phyloP scores from a whole-genome alignment of 495 filamentous ascomycete genomes.

The Aeminium ludgeri region DNA sequence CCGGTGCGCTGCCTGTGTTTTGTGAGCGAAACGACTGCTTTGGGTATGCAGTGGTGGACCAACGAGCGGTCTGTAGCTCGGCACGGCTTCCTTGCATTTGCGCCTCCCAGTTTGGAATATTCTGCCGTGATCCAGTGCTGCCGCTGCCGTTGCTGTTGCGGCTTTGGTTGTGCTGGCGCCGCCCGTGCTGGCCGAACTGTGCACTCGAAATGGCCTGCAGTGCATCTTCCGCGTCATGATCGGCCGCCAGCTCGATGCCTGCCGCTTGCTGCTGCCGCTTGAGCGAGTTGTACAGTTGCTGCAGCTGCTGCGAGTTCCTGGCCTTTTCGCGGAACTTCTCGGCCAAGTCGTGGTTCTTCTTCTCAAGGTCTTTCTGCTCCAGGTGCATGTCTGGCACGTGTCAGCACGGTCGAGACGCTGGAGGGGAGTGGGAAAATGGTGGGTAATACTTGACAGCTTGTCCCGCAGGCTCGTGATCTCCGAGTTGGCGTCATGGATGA shows the following conservation, averaged over 20 bases:
- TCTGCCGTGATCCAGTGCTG: constrained; percentile 4
- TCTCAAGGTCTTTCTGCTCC: constrained; percentile 48
- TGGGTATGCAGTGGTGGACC: not conserved
- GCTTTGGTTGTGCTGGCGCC: constrained; percentile 28
- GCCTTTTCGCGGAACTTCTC: constrained; percentile 56
- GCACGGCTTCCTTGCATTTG: not conserved
- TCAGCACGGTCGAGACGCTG: not conserved
- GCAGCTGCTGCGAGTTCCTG: constrained; percentile 56
- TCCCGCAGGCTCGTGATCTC: constrained; percentile 54
- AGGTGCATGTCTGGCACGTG: constrained; percentile 41
- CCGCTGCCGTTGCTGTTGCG: constrained; percentile 35
- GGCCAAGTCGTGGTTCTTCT: constrained; percentile 61
- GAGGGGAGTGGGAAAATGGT: not conserved
- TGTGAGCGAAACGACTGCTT: not conserved
- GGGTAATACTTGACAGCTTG: constrained; percentile 35
- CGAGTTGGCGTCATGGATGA: constrained; percentile 65
- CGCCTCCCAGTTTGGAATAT: constrained; percentile 3
- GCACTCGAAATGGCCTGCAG: constrained; percentile 1
- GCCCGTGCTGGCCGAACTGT: constrained; percentile 4
- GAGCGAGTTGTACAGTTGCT: constrained; percentile 69
- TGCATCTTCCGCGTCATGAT: constrained; percentile 43
- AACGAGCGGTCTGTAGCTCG: constrained; percentile 8
- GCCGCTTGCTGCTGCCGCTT: constrained; percentile 56
- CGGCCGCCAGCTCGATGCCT: constrained; percentile 53
- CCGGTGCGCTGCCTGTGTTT: constrained; percentile 9